These are phyloP conservation scores for Diaporthe sp. DNA, from an alignment of 2,329 filamentous ascomycete species.

Conservation along the genomic window DNA sequence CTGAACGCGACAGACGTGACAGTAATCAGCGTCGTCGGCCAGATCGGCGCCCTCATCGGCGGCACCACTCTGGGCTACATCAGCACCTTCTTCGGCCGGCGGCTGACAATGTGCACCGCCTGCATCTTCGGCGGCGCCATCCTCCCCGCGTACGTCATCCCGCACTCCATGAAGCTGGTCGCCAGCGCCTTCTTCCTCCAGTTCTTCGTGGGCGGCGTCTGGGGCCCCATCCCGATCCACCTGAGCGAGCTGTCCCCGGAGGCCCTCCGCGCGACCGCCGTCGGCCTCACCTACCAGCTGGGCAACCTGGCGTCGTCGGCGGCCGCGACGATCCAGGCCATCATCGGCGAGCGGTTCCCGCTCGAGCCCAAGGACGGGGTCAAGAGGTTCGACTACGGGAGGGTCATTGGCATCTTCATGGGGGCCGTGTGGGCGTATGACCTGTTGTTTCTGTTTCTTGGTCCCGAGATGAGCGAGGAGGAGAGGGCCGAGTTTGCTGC, in stretches of 20 bases:
- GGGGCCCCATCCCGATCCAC: conserved; percentile 81
- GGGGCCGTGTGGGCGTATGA: conserved; percentile 79
- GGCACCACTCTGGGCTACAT: conserved; percentile 76
- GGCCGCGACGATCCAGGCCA: conserved; percentile 81
- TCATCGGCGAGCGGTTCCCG: conserved; percentile 81
- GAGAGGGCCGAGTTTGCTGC: conserved; percentile 3
- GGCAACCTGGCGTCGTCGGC: conserved; percentile 81
- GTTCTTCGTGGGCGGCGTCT: conserved; percentile 82
- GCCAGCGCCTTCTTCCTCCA: conserved; percentile 88
- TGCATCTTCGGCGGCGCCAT: conserved; percentile 78
- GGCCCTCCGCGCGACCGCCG: conserved; percentile 79
- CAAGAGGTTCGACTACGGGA: conserved; percentile 79
- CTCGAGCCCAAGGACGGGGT: conserved; percentile 68
- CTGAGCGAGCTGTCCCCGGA: conserved; percentile 82
- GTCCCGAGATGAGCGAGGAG: conserved; percentile 62
- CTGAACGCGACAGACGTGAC: conserved; percentile 71
- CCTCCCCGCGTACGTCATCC: conserved; percentile 86
- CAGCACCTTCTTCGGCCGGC: conserved; percentile 77
- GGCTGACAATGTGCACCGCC: conserved; percentile 77
- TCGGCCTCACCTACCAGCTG: conserved; percentile 81
- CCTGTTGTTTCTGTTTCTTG: conserved; percentile 72
- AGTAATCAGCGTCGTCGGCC: conserved; percentile 79
- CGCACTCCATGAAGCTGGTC: conserved; percentile 73
- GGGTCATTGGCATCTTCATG: conserved; percentile 93
- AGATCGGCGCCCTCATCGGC: conserved; percentile 77